Conservation (phyloP, 352 stramenopile species). For the Phytophthora brassicae region DNA sequence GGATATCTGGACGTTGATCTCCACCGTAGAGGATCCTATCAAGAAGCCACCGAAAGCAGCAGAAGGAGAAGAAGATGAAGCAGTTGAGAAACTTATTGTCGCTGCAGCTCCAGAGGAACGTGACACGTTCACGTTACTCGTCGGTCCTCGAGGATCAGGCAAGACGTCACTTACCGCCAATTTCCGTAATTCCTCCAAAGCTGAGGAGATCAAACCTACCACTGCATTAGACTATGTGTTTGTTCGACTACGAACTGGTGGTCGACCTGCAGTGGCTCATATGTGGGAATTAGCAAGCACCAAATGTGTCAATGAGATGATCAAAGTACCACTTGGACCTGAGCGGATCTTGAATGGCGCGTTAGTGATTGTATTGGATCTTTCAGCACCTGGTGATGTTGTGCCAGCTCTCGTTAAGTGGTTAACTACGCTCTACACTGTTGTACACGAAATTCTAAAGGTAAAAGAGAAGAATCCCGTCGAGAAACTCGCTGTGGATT, state of each 20-base stretch:
- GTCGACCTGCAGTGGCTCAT: constrained; percentile 66
- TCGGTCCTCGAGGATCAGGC: constrained; percentile 64
- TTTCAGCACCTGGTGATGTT: constrained; percentile 80
- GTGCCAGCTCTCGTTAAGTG: constrained; percentile 81
- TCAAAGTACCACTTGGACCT: constrained; percentile 77
- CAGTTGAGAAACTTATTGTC: constrained; percentile 22
- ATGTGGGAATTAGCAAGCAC: constrained; percentile 91
- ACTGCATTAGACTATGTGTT: constrained; percentile 92
- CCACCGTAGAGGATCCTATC: constrained; percentile 40
- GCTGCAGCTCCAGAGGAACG: constrained; percentile 44
- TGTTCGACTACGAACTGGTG: constrained; percentile 70
- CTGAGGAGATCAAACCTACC: constrained; percentile 89
- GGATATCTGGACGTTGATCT: constrained; percentile 75
- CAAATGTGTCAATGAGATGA: constrained; percentile 83
- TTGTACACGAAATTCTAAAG: constrained; percentile 59
- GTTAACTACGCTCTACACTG: constrained; percentile 57
- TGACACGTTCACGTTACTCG: constrained; percentile 73
- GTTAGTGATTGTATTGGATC: constrained; percentile 83
- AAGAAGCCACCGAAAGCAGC: constrained; percentile 31
- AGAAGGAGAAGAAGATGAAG: constrained; percentile 21
- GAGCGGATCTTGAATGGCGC: constrained; percentile 75
- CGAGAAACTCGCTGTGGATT: constrained; percentile 60
- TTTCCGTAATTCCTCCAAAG: constrained; percentile 70
- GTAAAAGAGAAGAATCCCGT: constrained; percentile 67
- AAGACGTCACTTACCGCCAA: constrained; percentile 82